phyloP scores from a whole-genome alignment of 1,284 basidiomycete species.

The Puccinia triticina region DNA sequence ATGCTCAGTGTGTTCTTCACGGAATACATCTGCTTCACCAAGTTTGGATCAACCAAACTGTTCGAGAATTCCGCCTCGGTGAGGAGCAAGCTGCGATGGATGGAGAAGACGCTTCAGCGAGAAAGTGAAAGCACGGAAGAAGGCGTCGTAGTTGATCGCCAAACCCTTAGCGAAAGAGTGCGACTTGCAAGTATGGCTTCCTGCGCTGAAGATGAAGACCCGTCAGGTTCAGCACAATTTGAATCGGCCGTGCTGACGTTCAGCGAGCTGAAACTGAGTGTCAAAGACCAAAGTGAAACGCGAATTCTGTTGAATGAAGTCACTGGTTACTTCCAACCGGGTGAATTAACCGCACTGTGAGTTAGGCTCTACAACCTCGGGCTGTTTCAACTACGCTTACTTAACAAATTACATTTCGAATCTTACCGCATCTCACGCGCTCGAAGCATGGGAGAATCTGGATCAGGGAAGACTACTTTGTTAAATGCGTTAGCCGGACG shows the following conservation, averaged over 20 bases:
- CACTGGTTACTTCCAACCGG: constrained; percentile 46
- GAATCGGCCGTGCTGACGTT: constrained; percentile 47
- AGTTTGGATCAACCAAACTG: constrained; percentile 37
- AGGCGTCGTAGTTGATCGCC: constrained; percentile 2
- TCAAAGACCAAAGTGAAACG: constrained; percentile 1
- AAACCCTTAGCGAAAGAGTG: constrained; percentile 24
- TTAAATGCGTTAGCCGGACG: constrained; percentile 44
- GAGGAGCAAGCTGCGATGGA: constrained; percentile 12
- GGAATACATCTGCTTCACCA: constrained; percentile 30
- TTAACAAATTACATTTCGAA: neutral
- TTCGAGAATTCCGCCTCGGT: constrained; percentile 30
- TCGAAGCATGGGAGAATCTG: constrained; percentile 50
- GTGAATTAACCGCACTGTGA: constrained; percentile 51
- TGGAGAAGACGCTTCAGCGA: neutral
- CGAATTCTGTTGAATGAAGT: constrained; percentile 35
- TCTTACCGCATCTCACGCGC: neutral
- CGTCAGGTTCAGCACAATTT: constrained; percentile 14
- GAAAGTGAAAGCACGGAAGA: neutral
- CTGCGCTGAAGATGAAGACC: neutral
- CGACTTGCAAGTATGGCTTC: constrained; percentile 4
- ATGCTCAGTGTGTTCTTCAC: constrained; percentile 23
- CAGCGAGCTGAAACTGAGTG: constrained; percentile 31
- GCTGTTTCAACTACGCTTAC: neutral
- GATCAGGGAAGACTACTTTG: constrained; percentile 46
- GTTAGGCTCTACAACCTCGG: neutral